Conservation (phyloP, 2,329 filamentous ascomycete species). For the Bipolaris oryzae region DNA sequence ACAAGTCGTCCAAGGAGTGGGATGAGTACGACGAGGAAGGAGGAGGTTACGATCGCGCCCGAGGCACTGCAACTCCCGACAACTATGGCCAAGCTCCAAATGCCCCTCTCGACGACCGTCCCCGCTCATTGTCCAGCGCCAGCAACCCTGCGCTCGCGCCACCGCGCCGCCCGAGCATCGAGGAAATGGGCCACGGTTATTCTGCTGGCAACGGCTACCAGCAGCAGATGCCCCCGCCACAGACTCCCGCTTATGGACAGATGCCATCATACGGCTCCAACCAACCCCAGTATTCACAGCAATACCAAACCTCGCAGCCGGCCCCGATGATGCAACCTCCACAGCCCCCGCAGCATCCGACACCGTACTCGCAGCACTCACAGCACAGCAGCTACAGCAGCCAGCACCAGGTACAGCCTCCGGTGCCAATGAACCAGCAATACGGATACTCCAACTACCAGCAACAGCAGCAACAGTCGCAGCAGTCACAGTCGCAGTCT, state of each 20-base stretch:
- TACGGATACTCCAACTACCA: conserved; percentile 51
- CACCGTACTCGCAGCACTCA: conserved; percentile 40
- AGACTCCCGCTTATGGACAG: conserved; percentile 47
- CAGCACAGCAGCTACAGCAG: conserved; percentile 41
- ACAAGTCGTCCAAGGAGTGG: conserved; percentile 70
- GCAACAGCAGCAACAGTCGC: conserved; percentile 8
- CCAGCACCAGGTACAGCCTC: conserved; percentile 26
- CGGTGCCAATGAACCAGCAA: conserved; percentile 48
- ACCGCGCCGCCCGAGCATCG: conserved; percentile 53
- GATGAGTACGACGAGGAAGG: conserved; percentile 67
- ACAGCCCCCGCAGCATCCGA: conserved; percentile 38
- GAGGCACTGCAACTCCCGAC: conserved; percentile 59
- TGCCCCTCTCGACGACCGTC: conserved; percentile 54
- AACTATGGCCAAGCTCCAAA: conserved; percentile 52
- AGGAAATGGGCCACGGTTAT: conserved; percentile 53
- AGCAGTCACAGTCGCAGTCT: conserved; percentile 17
- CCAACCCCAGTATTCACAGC: conserved; percentile 44
- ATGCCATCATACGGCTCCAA: conserved; percentile 47
- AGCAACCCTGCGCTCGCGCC: conserved; percentile 50
- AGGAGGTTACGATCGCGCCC: conserved; percentile 53
- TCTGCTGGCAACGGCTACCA: conserved; percentile 44
- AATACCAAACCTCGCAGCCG: conserved; percentile 40
- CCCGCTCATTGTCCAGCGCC: conserved; percentile 66
- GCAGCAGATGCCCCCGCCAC: conserved; percentile 51
- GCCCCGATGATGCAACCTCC: conserved; percentile 49